phyloP scores from a whole-genome alignment of 345 rosid species.

The Conringia planisiliqua region DNA sequence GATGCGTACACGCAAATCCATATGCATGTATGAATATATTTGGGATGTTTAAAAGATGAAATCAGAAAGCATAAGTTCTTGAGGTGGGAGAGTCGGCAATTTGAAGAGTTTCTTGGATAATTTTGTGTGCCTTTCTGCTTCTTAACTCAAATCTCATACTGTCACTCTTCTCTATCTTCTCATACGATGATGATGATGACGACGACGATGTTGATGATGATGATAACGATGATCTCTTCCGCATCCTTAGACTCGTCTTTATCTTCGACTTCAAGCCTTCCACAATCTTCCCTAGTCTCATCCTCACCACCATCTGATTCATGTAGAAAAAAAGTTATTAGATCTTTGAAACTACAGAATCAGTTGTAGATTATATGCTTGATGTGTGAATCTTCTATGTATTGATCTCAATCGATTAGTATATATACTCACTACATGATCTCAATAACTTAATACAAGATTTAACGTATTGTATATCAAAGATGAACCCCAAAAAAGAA shows the following conservation, averaged over 20 bases:
- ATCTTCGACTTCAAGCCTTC: slow-evolving; percentile 63
- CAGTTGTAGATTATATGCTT: background rate
- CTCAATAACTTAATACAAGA: background rate
- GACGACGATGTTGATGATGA: slow-evolving; percentile 15
- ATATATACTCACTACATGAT: background rate
- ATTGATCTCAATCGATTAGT: background rate
- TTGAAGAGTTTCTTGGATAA: slow-evolving; percentile 64
- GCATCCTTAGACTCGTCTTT: slow-evolving; percentile 50
- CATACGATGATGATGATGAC: slow-evolving; percentile 37
- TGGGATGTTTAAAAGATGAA: slow-evolving; percentile 4
- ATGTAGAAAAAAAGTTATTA: background rate
- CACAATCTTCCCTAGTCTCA: slow-evolving; percentile 60
- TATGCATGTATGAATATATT: slow-evolving; percentile 8
- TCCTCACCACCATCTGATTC: slow-evolving; percentile 25
- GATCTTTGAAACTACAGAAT: background rate
- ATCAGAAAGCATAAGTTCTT: slow-evolving; percentile 55
- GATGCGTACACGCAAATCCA: slow-evolving; percentile 12
- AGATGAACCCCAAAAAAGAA: background rate
- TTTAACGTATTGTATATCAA: background rate
- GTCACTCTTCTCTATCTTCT: slow-evolving; percentile 89
- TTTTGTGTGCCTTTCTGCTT: slow-evolving; percentile 78
- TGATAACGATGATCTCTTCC: slow-evolving; percentile 34
- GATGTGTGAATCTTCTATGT: background rate
- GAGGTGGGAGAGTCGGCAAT: slow-evolving; percentile 72
- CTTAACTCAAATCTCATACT: slow-evolving; percentile 87